phyloP scores from a whole-genome alignment of 2,329 filamentous ascomycete genomes.

The Colletotrichum kahawae region DNA sequence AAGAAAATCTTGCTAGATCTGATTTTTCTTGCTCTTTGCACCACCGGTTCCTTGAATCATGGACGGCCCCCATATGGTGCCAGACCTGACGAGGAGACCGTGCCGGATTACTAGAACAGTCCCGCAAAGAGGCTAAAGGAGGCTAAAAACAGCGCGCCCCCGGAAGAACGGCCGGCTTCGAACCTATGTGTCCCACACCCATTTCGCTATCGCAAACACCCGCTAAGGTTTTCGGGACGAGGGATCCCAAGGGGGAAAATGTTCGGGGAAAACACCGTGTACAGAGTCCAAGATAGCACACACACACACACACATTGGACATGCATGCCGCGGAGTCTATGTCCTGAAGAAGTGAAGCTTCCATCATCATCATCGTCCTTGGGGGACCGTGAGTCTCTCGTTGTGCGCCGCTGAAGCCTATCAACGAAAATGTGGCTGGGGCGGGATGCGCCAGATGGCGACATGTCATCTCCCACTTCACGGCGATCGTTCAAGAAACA shows the following conservation, averaged over 20 bases:
- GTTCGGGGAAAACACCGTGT: not conserved
- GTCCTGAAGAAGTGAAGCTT: not conserved
- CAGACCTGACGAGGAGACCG: not conserved
- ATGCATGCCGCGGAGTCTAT: not conserved
- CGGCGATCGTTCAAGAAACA: not conserved
- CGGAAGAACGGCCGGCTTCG: not conserved
- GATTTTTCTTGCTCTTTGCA: not conserved
- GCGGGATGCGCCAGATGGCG: not conserved
- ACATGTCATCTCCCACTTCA: not conserved
- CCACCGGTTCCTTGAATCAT: not conserved
- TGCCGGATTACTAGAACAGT: not conserved
- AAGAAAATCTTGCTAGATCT: not conserved
- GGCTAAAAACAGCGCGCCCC: not conserved
- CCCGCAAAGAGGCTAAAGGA: not conserved
- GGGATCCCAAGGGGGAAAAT: not conserved
- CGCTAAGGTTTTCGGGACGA: not conserved
- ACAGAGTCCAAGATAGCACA: not conserved
- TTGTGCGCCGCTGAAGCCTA: not conserved
- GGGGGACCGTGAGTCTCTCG: not conserved
- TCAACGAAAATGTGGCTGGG: not conserved
- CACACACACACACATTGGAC: not conserved
- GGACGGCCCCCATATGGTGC: not conserved
- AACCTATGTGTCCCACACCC: not conserved
- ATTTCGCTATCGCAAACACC: not conserved
- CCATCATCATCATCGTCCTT: not conserved